A percentile compares a stretch with the other conserved stretches of the same genome.
These are phyloP conservation scores for Thielaviopsis ethacetica DNA, from an alignment of 2,329 filamentous ascomycete genomes.

Conservation along the genomic window DNA sequence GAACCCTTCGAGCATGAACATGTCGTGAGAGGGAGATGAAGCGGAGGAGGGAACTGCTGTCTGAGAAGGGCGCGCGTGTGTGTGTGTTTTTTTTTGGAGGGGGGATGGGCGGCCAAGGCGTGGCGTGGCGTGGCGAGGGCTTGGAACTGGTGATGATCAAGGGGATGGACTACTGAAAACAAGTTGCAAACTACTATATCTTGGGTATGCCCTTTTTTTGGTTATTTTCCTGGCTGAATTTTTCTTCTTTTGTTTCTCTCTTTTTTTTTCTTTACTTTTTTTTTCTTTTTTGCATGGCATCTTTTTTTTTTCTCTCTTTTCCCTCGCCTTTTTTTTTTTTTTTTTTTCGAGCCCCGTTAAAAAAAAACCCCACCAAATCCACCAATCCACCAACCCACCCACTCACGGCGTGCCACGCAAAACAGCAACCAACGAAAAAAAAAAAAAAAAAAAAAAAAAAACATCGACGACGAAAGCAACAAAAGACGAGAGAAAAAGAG, in stretches of 20 bases:
- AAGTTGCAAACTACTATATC: too few species aligned
- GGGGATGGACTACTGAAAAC: too few species aligned
- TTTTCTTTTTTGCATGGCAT: slow-evolving; percentile 6
- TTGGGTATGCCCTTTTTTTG: too few species aligned
- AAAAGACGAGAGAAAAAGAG: too few species aligned
- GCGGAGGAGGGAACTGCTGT: too few species aligned
- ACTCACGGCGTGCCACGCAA: too few species aligned
- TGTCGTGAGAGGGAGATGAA: slow-evolving; percentile 15
- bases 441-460: too few species aligned
- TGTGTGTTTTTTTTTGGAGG: too few species aligned
- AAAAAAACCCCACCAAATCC: neutral
- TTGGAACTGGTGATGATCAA: too few species aligned
- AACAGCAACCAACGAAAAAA: too few species aligned
- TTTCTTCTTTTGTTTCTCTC: neutral
- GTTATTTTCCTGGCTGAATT: neutral
- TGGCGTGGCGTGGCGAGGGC: neutral
- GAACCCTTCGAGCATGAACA: slow-evolving; percentile 30
- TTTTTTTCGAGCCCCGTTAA: neutral
- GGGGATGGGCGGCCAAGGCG: neutral
- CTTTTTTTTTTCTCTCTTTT: neutral
- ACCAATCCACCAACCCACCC: too few species aligned
- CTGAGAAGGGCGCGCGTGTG: neutral
- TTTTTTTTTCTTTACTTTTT: slow-evolving; percentile 10
- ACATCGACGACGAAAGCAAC: too few species aligned
- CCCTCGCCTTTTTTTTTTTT: neutral